phyloP scores from a whole-genome alignment of 306 rosid species.

The Luffa aegyptiaca region DNA sequence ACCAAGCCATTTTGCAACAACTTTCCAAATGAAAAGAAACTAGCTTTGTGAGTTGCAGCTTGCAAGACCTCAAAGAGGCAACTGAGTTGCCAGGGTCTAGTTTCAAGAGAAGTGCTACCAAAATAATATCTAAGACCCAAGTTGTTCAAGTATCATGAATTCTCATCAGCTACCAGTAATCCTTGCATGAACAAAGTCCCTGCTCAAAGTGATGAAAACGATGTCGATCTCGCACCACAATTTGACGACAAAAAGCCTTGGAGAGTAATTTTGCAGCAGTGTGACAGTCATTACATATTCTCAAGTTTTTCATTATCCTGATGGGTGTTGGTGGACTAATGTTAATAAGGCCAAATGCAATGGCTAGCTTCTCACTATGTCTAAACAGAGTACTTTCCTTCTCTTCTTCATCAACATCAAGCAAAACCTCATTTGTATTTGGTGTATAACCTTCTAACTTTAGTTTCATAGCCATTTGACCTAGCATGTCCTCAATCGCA shows the following conservation, averaged over 20 bases:
- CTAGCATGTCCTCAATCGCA: conserved; percentile 53
- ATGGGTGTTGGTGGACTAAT: conserved; percentile 68
- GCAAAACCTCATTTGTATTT: conserved; percentile 83
- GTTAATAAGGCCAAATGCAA: conserved; percentile 81
- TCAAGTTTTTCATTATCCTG: conserved; percentile 85
- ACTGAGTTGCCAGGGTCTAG: not conserved
- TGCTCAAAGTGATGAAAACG: conserved; percentile 87
- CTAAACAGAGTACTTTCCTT: conserved; percentile 80
- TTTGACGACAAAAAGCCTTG: conserved; percentile 57
- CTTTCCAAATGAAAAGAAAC: not conserved
- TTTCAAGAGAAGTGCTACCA: not conserved
- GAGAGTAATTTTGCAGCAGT: conserved; percentile 65
- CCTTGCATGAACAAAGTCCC: conserved; percentile 85
- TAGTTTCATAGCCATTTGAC: conserved; percentile 51
- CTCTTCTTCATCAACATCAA: conserved; percentile 66
- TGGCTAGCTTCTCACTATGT: conserved; percentile 92
- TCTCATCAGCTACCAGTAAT: conserved; percentile 50
- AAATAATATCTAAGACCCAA: not conserved
- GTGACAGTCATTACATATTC: conserved; percentile 90
- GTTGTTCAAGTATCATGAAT: not conserved
- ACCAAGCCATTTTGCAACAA: not conserved
- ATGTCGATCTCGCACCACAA: conserved; percentile 82
- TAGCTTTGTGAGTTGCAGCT: not conserved
- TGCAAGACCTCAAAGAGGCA: not conserved
- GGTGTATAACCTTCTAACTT: conserved; percentile 79